A percentile compares a stretch with the other conserved stretches of the same genome.
Evolutionary conservation across 495 filamentous ascomycete species (phyloP).

Genomic region (Trichoderma parareesei): DNA sequence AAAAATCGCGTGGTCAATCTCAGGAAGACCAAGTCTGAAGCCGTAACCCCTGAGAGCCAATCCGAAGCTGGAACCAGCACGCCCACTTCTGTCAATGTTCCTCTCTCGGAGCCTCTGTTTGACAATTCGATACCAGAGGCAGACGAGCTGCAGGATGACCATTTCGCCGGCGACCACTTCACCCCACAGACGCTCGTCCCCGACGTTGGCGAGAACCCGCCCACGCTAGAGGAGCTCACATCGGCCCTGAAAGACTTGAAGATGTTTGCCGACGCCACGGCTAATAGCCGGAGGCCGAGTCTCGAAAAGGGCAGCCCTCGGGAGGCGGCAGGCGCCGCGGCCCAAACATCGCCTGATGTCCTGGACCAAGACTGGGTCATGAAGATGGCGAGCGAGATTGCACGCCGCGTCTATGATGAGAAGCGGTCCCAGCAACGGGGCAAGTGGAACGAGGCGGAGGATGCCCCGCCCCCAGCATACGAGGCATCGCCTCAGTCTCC

Average conservation of each 20-base stretch:
- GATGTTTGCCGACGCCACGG: conserved; percentile 3
- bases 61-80: conserved; percentile 23
- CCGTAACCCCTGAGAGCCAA: conserved; percentile 7
- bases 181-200: background rate
- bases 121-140: conserved; percentile 40
- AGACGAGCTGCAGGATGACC: conserved; percentile 5
- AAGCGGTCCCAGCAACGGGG: conserved; percentile 34
- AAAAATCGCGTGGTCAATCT: conserved; percentile 94
- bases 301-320: conserved; percentile 8
- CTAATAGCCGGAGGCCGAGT: background rate
- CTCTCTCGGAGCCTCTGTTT: conserved; percentile 43
- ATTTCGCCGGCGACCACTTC: background rate
- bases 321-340: conserved; percentile 15
- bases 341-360: conserved; percentile 46
- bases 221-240: background rate
- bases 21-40: conserved; percentile 52
- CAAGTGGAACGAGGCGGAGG: conserved; percentile 39
- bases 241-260: background rate
- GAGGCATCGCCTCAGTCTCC: conserved; percentile 27
- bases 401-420: conserved; percentile 69
- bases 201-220: background rate
- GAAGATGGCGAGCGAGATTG: conserved; percentile 87
- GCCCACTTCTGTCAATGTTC: conserved; percentile 23
- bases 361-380: conserved; percentile 82
- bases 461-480: conserved; percentile 58